Evolutionary conservation across 495 filamentous ascomycete species (phyloP), one percentile per base, ranked within the genome.

Genomic region (Lindgomyces ingoldianus): DNA sequence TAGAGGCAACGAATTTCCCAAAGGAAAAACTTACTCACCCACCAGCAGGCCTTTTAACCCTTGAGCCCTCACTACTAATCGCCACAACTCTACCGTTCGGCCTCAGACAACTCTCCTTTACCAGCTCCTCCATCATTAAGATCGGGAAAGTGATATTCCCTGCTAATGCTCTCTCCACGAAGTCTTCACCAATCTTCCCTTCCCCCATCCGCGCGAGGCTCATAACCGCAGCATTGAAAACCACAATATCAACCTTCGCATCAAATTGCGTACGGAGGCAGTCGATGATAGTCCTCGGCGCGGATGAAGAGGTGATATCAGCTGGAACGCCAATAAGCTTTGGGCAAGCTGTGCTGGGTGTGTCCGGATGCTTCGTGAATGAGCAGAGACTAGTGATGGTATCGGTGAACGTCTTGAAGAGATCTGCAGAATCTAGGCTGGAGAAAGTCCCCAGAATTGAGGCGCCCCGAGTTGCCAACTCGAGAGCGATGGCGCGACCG

Each of bases 171-270:
- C 45, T 63, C 9, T 62, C 45, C 18, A 57, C 25, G 18, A 69
- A 64, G 12, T 57, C 52, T 12, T 44, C 58, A 24, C 30, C 51
- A 16, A 67, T 30, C 3, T 10, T 39, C 16, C 68, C 62, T 16
- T 66, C 58, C 3, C 70, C 70, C 36, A 70, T 67, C 33, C 47
- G 57, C 14, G 29, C 52, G 1, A 60, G 41, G 3, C 51, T 62
- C 58, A 63, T 63, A n/a, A 65, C 48, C 2, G 61, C 61, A 11
- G 70, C 70, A 60, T 72, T 72, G 41, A 65, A 51, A n/a, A 72
- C 50, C 14, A 72, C 46, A 36, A 72, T 69, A 42, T 72, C 70
- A 33, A 69, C 19, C 18, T 69, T 57, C 24, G 62, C 62, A 16
- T 50, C 30, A 26, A 67, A 69, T 18, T 72, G 26, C 1, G 25